Base-by-base conservation (phyloP, 176 grass and related monocot species). In the Alloteropsis semialata region DNA sequence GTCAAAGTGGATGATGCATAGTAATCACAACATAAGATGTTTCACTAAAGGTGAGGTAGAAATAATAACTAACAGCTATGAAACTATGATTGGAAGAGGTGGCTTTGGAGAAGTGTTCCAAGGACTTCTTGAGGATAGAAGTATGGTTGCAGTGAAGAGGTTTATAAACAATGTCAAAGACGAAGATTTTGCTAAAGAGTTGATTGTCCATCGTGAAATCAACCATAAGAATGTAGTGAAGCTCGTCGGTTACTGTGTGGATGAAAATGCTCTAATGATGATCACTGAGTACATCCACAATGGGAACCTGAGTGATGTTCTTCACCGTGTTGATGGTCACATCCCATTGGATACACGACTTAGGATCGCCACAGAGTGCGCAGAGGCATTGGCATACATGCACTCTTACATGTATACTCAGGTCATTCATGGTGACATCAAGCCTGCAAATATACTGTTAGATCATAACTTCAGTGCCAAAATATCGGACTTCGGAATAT, bases 381-480 rank as follows among this genome's bases (percentile, higher is more conserved):
- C 44, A 17, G 68, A 72, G 17, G 70, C 70, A 51, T 50, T 73
- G 44, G 44, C 45, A 51, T 73, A 73, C 28, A 73, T 73, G 45
- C 70, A 73, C 10, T 73, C 70, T 51, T 49, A 49, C 45, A 73
- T 73, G 70, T 73, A 73, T 32, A 49, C 45, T 51, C 44, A 32
- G 44, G 45, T 73, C 17, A 49, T 73, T 32, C 70, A 73, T 51
- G 45, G 70, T 32, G 70, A 73, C 28, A 73, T 73, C 45, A 73
- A 73, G 29, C 70, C 45, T 33, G 44, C 70, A 22, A 73, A 50
- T 22, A 73, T 73, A 73, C 28, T 73, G 15, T 32, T 72, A 49
- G 69, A 72, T 49, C n/a, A 0, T 2, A 71, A 24, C 42, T 71
- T 44, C 17, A 28, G 42, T 28, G 68, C 68, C 22, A 71, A 49